Evolutionary conservation across 176 grass and related monocot species (phyloP), one percentile per base, ranked within the genome.

Genomic region (Aegilops sharonensis): DNA sequence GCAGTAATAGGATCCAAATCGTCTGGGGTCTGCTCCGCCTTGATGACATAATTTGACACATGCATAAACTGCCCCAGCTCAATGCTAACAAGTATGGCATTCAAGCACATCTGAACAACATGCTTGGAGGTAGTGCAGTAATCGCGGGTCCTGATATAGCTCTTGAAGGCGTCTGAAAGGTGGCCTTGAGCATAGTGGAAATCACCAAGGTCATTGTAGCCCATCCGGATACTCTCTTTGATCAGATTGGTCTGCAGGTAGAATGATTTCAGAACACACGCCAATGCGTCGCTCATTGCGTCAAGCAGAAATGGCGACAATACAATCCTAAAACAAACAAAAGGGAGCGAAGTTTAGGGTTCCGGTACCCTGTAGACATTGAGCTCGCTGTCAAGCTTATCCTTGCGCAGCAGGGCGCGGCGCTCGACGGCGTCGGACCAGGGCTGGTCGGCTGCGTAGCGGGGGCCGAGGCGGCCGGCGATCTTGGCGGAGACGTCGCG

Each of bases 221-320:
- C 97, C 97, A 99, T 97, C 80, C 97, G 89, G 74, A 99, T 99
- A 85, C 97, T 99, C 87, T 99, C 97, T 57, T 99, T 99, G 67
- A 99, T 97, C 45, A 99, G 62, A 72, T 99, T 99, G 9, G 97
- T 97, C 97, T 99, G 92, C 78, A 85, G 6, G 75, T 54, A 10
- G 18, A 32, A 5, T 31, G 20, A 54, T 32, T 83, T 43, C 52
- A 90, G 50, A 37, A 82, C 72, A 34, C 29, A 37, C 30, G 68
- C 4, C 62, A 82, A 68, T 66, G 29, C 36, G 31, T 30, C 57
- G 2, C 17, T 75, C 11, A 75, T 52, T 67, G 63, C 6, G 23
- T 64, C 29, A 7, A 17, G 48, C 42, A 67, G 13, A 71, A 39
- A 15, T 64, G 69, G 42, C 72, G 42, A 14, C n/a, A 5, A 8